A percentile compares a stretch with the other conserved stretches of the same genome.
phyloP scores from a whole-genome alignment of 2,329 filamentous ascomycete genomes.

The Hypoxylon sp. region DNA sequence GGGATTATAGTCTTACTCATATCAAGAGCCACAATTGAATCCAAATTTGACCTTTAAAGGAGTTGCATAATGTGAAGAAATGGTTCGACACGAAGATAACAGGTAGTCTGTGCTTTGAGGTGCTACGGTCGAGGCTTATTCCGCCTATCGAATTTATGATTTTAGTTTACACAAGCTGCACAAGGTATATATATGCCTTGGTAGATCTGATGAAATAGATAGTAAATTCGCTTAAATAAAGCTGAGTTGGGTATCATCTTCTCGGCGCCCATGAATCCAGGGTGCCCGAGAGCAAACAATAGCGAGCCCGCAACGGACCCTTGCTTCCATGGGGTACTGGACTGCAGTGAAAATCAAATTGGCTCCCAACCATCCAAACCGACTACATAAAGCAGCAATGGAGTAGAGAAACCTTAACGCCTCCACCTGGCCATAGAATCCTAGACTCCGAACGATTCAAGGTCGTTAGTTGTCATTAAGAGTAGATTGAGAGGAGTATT shows the following conservation, averaged over 20 bases:
- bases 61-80: no score
- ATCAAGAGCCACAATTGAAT: no score
- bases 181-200: no score
- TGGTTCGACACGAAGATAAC: no score
- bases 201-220: constrained; percentile 3
- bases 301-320: constrained; percentile 6
- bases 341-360: constrained; percentile 9
- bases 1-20: no score
- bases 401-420: constrained; percentile 35
- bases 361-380: constrained; percentile 11
- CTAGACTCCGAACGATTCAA: background rate
- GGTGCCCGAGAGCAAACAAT: constrained; percentile 22
- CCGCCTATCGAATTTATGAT: no score
- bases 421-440: constrained; percentile 5
- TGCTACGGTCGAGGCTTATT: no score
- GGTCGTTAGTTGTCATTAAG: background rate
- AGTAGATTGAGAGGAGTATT: background rate
- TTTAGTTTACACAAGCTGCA: no score
- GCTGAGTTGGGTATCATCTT: constrained; percentile 42
- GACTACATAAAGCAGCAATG: constrained; percentile 6
- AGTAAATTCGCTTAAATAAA: constrained; percentile 25
- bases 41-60: no score
- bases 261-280: constrained; percentile 16
- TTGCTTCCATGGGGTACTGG: constrained; percentile 5
- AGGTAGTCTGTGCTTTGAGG: no score